Base-by-base conservation (phyloP, 2,329 filamentous ascomycete species). In the Aphanoascus verrucosus region DNA sequence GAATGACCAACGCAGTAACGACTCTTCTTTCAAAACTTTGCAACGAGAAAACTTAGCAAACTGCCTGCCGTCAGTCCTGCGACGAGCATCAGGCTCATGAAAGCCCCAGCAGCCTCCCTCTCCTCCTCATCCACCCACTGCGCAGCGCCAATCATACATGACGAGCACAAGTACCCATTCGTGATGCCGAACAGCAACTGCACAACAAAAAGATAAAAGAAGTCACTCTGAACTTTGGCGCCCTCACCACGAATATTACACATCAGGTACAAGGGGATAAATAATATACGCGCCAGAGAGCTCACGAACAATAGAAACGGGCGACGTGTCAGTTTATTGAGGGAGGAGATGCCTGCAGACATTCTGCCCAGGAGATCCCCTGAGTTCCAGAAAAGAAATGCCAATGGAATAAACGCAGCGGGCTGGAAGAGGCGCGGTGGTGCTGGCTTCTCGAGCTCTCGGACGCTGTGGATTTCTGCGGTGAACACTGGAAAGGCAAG, bases 401-500 rank as follows among this genome's bases (percentile, higher is more conserved):
- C 88, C 0, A 96, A 76, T 0, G 93, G 90, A 55, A 97, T 90
- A 67, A 97, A 98, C 14, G 84, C 82, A 0, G 82, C 76, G 0
- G 87, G 81, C 50, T 82, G 65, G 53, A 70, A 80, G 59, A 94
- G 80, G 14, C 94, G 71, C 31, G 69, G 65, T 14, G 76, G 70
- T 19, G 35, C 20, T 11, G 77, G 72, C 11, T 78, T 75, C 6
- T 64, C 57, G 31, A 66, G 56, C 14, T 60, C 65, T 46, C 61
- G 74, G 55, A 78, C 72, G 1, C 76, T 80, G 19, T 74, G 58
- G 50, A 85, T 84, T 68, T 84, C 81, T 54, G 77, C 73, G 0
- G 93, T 97, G 69, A 94, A 94, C 56, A 97, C 87, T 0, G 93
- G 93, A 73, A 90, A 97, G 66, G 93, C 83, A 91, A 98, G 97